A percentile compares a stretch with the other conserved stretches of the same genome.
Evolutionary conservation across 306 rosid species (phyloP).

Genomic region (Acmispon strigosus): DNA sequence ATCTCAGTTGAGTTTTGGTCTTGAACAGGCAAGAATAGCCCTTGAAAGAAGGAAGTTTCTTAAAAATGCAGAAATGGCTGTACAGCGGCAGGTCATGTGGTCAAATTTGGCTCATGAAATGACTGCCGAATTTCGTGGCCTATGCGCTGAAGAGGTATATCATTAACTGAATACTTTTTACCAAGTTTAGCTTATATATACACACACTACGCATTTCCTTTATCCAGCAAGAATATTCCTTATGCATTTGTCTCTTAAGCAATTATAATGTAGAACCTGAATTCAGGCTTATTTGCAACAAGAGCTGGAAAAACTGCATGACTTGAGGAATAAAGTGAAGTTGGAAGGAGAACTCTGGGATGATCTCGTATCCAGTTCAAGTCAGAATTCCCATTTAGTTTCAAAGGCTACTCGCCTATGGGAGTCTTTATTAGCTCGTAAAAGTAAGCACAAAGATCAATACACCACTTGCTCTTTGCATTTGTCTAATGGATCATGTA

Average conservation of each 20-base stretch:
- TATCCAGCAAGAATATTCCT: background rate
- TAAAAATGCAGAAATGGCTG: constrained; percentile 91
- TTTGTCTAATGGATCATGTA: background rate
- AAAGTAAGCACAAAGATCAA: constrained; percentile 56
- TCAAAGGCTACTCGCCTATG: constrained; percentile 94
- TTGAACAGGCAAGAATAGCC: constrained; percentile 87
- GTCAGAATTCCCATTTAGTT: constrained; percentile 97
- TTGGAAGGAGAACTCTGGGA: constrained; percentile 99
- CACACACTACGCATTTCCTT: background rate
- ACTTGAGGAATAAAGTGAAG: constrained; percentile 93
- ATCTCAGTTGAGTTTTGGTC: constrained; percentile 25
- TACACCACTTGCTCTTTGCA: background rate
- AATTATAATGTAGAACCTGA: constrained; percentile 26
- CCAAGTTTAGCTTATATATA: background rate
- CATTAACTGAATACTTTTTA: constrained; percentile 16
- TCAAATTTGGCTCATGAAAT: constrained; percentile 96
- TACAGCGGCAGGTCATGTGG: constrained; percentile 96
- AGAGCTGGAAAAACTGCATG: constrained; percentile 94
- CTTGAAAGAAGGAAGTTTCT: constrained; percentile 93
- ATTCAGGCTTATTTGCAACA: constrained; percentile 96
- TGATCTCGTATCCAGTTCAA: constrained; percentile 94
- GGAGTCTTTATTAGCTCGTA: constrained; percentile 96
- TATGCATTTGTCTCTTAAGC: background rate
- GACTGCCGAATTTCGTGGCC: constrained; percentile 97
- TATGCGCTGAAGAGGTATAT: constrained; percentile 97